Evolutionary conservation across 129 eudicot genomes (phyloP).

Genomic region (Flaveria sonorensis): DNA sequence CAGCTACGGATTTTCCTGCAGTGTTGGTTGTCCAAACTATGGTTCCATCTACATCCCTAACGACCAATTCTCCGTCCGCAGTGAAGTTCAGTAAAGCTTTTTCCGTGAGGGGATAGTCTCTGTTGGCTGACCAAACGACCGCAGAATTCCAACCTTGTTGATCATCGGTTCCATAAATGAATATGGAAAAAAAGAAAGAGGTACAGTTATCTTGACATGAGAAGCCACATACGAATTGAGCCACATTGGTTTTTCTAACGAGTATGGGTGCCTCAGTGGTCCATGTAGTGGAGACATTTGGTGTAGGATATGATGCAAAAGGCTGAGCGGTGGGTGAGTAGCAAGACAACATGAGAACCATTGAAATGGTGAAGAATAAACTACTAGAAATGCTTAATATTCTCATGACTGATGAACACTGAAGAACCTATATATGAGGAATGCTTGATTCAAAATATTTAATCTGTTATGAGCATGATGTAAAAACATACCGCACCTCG

Average conservation of each 20-base stretch:
- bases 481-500: too few species aligned
- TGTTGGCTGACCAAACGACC: constrained; percentile 42
- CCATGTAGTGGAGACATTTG: constrained; percentile 17
- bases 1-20: too few species aligned
- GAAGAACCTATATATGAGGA: not conserved
- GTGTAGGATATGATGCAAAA: not conserved
- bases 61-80: constrained; percentile 29
- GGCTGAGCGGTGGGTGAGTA: not conserved
- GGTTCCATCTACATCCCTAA: too few species aligned
- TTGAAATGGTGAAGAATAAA: not conserved
- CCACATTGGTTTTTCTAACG: not conserved
- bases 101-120: constrained; percentile 13
- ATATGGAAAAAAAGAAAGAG: not conserved
- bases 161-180: not conserved
- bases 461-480: not conserved
- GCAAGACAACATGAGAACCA: not conserved
- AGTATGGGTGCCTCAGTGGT: not conserved
- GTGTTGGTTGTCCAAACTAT: too few species aligned
- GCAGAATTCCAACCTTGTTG: not conserved
- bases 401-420: not conserved
- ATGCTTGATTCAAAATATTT: not conserved
- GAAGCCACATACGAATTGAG: constrained; percentile 19
- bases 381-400: not conserved
- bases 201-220: not conserved
- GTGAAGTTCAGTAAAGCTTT: constrained; percentile 24